Evolutionary conservation across 148 eudicot genomes (phyloP), one percentile per base, ranked within the genome.

Genomic region (Rhododendron molle): DNA sequence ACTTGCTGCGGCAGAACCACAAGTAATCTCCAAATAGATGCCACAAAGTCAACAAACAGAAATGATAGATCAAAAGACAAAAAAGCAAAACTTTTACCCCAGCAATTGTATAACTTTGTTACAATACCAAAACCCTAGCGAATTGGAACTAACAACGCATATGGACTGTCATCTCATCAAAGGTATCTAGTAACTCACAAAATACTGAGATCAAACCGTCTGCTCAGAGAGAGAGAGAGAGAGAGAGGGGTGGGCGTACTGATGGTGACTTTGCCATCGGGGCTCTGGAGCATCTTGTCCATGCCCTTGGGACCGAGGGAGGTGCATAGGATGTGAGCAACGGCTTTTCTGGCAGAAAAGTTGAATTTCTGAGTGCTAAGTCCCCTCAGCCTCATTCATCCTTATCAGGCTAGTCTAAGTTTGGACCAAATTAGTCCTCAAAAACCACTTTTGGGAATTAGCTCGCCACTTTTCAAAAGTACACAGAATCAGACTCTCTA

Each of bases 241-340:
- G 46, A 16, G 47, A 74, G 79, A 18, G 47, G 4, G 79, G 32
- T 34, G 58, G 32, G 62, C 78, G 85, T 86, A 96, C 99, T 94
- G 90, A 96, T 95, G 85, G 92, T 94, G 85, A 96, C 94, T 26
- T 96, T 98, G 81, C 98, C 99, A 87, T 95, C 98, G 58, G 99
- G 99, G 83, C 96, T 93, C 85, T 94, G 96, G 34, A 96, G 98
- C 94, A 96, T 96, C 88, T 96, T 96, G 74, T 97, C 99, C 98
- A 95, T 94, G 92, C 99, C 99, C 83, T 97, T 97, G 18, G 99
- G 99, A 2, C 99, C 98, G 14, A 95, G 94, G 0, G 99, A 96
- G 62, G 98, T 94, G 0, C 96, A 93, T 16, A 96, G 92, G 34
- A 96, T 95, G 43, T 97, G 93, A 47, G 99, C 95, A 10, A 97